Evolutionary conservation across 2,329 filamentous ascomycete species (phyloP).

Genomic region (Neofusicoccum kwambonambiense): DNA sequence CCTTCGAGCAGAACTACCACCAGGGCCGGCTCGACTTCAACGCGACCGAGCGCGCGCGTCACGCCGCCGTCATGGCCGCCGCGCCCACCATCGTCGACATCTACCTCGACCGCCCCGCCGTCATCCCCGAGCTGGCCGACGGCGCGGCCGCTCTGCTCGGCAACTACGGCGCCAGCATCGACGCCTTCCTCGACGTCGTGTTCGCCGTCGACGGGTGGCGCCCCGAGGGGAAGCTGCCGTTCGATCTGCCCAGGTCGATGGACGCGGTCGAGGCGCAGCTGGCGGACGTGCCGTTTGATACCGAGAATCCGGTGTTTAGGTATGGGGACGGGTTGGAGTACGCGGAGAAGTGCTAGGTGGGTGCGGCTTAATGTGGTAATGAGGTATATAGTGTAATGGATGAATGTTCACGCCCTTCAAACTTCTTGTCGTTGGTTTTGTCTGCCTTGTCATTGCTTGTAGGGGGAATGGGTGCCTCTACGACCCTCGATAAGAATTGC

Average conservation of each 20-base stretch:
- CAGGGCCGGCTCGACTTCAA: conserved; percentile 45
- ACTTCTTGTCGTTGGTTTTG: too few relatives aligned
- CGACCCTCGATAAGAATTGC: too few relatives aligned
- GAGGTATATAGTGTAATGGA: too few relatives aligned
- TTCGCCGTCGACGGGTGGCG: conserved; percentile 37
- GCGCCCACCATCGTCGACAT: conserved; percentile 46
- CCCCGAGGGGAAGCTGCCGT: conserved; percentile 47
- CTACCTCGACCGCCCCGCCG: conserved; percentile 45
- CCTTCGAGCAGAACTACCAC: conserved; percentile 42
- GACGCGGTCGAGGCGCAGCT: conserved; percentile 40
- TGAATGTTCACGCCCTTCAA: too few relatives aligned
- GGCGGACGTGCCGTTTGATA: conserved; percentile 41
- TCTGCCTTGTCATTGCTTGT: too few relatives aligned
- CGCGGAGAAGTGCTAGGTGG: conserved; percentile 19
- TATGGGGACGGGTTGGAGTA: conserved; percentile 38
- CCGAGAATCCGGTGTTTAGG: conserved; percentile 34
- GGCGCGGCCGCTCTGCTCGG: conserved; percentile 39
- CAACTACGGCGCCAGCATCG: conserved; percentile 41
- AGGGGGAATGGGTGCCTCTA: too few relatives aligned
- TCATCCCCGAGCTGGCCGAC: conserved; percentile 44
- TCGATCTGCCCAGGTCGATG: conserved; percentile 48
- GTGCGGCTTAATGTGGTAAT: too few relatives aligned
- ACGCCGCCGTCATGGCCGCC: conserved; percentile 39
- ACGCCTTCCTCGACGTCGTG: conserved; percentile 47
- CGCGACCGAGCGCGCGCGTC: conserved; percentile 37